Conservation (phyloP, 257 asterid genomes). For the Penstemon newberryi region DNA sequence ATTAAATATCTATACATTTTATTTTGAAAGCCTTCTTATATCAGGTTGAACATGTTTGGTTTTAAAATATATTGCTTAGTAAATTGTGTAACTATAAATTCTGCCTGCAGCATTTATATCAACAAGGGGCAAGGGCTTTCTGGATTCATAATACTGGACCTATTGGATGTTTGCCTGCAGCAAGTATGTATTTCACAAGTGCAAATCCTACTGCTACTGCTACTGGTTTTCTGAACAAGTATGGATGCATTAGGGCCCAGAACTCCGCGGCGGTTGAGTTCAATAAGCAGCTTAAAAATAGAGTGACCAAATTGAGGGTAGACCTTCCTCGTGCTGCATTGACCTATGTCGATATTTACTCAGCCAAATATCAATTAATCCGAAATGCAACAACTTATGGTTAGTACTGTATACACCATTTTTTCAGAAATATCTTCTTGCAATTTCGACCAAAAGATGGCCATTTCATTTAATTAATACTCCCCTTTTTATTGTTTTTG, state of each 20-base stretch:
- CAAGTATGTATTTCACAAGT: slow-evolving; percentile 22
- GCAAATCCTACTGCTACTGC: slow-evolving; percentile 10
- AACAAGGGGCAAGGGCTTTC: slow-evolving; percentile 46
- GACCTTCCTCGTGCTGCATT: slow-evolving; percentile 43
- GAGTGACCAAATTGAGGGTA: slow-evolving; percentile 32
- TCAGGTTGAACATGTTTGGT: background rate
- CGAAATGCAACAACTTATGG: slow-evolving; percentile 41
- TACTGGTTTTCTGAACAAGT: slow-evolving; percentile 31
- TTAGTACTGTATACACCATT: slow-evolving; percentile 2
- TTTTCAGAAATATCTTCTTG: too few species aligned
- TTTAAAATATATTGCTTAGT: background rate
- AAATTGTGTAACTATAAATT: background rate
- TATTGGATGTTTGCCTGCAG: slow-evolving; percentile 49
- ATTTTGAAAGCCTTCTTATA: background rate
- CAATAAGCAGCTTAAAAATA: slow-evolving; percentile 42
- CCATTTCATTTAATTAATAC: too few species aligned
- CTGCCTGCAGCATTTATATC: slow-evolving; percentile 37
- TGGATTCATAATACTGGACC: slow-evolving; percentile 67
- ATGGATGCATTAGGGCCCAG: slow-evolving; percentile 42
- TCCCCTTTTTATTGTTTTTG: background rate
- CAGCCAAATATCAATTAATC: slow-evolving; percentile 46
- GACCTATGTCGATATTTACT: slow-evolving; percentile 46
- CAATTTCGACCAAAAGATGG: too few species aligned
- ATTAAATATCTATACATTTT: background rate
- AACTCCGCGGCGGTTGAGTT: slow-evolving; percentile 43